Percentiles rank a stretch among this genome's conserved stretches.
phyloP scores from a whole-genome alignment of 1,284 basidiomycete species.

The Ceratobasidium sp. region DNA sequence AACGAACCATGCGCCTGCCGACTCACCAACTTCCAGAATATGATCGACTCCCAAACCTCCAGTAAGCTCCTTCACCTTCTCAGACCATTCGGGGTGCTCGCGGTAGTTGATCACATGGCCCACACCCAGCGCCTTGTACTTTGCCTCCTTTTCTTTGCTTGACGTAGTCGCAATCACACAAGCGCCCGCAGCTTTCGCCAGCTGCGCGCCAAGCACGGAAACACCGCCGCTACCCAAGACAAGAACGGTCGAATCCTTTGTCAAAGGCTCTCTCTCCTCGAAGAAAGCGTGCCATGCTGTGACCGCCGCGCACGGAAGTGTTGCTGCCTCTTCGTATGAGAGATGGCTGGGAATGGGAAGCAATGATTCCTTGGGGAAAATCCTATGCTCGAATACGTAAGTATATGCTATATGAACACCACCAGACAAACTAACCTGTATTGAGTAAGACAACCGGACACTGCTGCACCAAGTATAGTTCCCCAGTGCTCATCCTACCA shows the following conservation, averaged over 20 bases:
- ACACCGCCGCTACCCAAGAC: conserved; percentile 70
- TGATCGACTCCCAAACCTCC: conserved; percentile 11
- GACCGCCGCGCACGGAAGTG: conserved; percentile 60
- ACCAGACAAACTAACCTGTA: conserved; percentile 58
- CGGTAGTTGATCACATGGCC: conserved; percentile 69
- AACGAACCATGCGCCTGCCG: background rate
- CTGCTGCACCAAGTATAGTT: background rate
- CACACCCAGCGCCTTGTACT: conserved; percentile 61
- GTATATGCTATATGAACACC: background rate
- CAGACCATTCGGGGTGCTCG: conserved; percentile 64
- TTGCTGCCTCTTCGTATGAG: conserved; percentile 49
- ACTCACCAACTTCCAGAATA: conserved; percentile 21
- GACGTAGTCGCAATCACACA: conserved; percentile 69
- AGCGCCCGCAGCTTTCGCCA: conserved; percentile 67
- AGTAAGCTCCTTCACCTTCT: conserved; percentile 60
- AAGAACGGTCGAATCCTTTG: conserved; percentile 63
- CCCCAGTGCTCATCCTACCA: background rate
- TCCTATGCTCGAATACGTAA: conserved; percentile 51
- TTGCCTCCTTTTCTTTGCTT: conserved; percentile 66
- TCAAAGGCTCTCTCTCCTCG: conserved; percentile 59
- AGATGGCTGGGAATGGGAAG: background rate
- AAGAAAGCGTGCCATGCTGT: conserved; percentile 64
- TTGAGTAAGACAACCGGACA: conserved; percentile 22
- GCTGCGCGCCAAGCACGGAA: conserved; percentile 64
- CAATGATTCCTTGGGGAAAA: conserved; percentile 9